phyloP scores from a whole-genome alignment of 306 rosid genomes.

The Alnus rubra region DNA sequence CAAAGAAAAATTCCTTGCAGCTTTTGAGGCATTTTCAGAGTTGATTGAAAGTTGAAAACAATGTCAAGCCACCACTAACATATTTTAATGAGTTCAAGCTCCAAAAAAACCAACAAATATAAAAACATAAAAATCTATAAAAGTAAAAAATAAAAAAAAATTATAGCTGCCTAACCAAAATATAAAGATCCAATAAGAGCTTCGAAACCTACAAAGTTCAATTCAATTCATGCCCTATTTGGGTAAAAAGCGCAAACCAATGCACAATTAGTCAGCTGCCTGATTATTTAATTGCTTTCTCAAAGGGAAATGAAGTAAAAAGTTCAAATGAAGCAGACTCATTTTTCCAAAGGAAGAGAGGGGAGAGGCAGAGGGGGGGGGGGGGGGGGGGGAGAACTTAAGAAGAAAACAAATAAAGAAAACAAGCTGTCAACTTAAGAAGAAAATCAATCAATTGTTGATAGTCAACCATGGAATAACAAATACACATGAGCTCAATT shows the following conservation, averaged over 20 bases:
- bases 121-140: too few species aligned
- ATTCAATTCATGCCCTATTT: neutral
- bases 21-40: neutral
- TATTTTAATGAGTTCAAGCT: neutral
- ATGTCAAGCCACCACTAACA: neutral
- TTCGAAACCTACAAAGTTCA: neutral
- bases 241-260: neutral
- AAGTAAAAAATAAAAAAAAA: too few species aligned
- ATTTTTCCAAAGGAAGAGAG: neutral
- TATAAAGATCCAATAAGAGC: neutral
- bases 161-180: neutral
- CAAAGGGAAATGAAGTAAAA: neutral
- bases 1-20: neutral
- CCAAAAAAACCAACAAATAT: neutral
- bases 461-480: neutral
- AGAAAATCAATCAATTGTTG: neutral
- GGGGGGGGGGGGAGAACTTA: neutral
- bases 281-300: neutral
- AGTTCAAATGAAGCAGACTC: slow-evolving; percentile 6
- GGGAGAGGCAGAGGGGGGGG: too few species aligned
- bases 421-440: neutral
- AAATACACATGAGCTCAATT: neutral
- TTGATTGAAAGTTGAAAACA: neutral
- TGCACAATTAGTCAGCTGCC: neutral
- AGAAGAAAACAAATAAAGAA: neutral